Evolutionary conservation across 129 eudicot species (phyloP), one percentile per base, ranked within the genome.

Genomic region (Lactuca saligna): DNA sequence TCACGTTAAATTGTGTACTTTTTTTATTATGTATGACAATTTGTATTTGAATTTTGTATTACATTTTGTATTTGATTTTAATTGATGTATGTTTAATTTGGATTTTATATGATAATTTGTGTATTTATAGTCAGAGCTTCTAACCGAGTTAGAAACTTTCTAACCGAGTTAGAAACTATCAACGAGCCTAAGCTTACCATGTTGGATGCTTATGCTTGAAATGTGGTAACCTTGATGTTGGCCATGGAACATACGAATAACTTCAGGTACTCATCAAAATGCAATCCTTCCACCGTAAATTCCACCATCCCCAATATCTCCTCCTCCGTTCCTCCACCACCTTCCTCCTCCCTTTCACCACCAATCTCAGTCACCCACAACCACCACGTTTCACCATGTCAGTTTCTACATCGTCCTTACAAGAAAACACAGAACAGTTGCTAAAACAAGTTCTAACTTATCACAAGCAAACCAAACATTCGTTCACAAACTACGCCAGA

Each of bases 381-480:
- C 72, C 76, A 8, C 82, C 84, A 57, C 73, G 33, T 8, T 44
- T 72, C 82, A 75, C 83, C 87, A 87, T 88, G 88, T 88, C 93
- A 48, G 37, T 72, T 44, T 72, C 89, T 10, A 66, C 89, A 0
- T 63, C 88, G 31, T 34, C 90, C 33, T 51, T 64, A 4, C 71
- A 62, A 64, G 32, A 66, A 31, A 32, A 73, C 16, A n/a, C 75
- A 37, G 32, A 67, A 54, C 50, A 53, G 42, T 65, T 37, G 2
- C 60, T 80, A 8, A 61, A 65, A 60, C 93, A 92, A 79, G 77
- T 78, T 32, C 68, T 89, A 54, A 82, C 84, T 31, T 89, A 85
- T 60, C 99, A 94, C 78, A 78, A 89, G 56, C 97, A 85, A 78
- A 94, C 99, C 42, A 93, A 93, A 72, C 97, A 93, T 80, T 67